Evolutionary conservation across 192 early-diverging fungal species (phyloP), one percentile per base, ranked within the genome.

Genomic region (Gamsiella multidivaricata): DNA sequence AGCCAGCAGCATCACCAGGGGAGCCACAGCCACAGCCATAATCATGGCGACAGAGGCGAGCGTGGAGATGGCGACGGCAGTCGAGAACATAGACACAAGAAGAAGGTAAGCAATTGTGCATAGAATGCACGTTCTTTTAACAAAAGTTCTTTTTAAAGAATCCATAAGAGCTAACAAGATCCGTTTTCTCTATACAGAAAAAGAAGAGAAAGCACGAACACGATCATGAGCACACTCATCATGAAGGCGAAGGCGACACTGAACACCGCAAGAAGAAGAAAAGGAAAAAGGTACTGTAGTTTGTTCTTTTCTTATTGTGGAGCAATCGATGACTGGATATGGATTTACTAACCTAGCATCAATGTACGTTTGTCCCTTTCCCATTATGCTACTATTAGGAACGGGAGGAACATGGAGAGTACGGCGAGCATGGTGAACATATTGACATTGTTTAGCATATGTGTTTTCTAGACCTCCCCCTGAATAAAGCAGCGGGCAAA

Each of bases 191-290:
- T 29, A 25, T 12, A 46, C 34, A 78, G 74, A 78, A 78, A 69
- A 78, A 78, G 65, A 78, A 78, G 74, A 78, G 74, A 78, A 78
- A 78, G 34, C 65, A 78, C 33, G 74, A 78, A 31, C 74, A 78
- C 32, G 74, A 78, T 25, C 74, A 78, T 59, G 74, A 78, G 17
- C 74, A 78, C 31, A 28, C 46, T 51, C 59, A 78, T 37, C 74
- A 78, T 26, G 74, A 78, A 57, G 74, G 74, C 25, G 74, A 68
- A 34, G 74, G 65, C 36, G 74, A 78, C 28, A 69, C 74, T 52
- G 74, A 78, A 45, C 74, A 78, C 28, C 53, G 74, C 22, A 78
- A 78, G 39, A 78, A 78, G 65, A 78, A 78, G 39, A 78, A 78
- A n/a, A 78, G 74, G 74, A 78, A 78, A 78, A 78, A 58, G 61